Evolutionary conservation across 169 alveolate genomes (phyloP).

Genomic region (Eimeria praecox): DNA sequence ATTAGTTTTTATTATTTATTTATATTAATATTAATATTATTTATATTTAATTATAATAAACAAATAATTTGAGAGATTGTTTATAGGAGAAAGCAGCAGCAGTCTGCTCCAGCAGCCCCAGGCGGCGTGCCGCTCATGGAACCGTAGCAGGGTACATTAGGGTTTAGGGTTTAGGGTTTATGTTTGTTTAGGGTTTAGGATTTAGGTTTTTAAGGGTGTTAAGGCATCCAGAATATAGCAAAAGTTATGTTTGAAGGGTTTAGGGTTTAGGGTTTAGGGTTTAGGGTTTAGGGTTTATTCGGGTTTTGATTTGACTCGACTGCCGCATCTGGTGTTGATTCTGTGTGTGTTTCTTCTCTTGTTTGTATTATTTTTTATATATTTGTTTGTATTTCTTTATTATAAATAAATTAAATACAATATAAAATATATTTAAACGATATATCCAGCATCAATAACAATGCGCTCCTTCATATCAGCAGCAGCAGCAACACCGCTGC

Average conservation of each 20-base stretch:
- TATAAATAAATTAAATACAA: not conserved
- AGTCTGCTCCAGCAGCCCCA: slow-evolving; percentile 24
- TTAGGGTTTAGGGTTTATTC: slow-evolving; percentile 45
- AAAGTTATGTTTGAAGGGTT: not conserved
- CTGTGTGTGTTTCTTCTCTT: not conserved
- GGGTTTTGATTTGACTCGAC: not conserved
- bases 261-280: not conserved
- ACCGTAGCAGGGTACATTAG: not conserved
- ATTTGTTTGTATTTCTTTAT: not conserved
- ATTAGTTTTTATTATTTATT: too few species aligned
- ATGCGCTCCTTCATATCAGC: not conserved
- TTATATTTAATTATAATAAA: too few species aligned
- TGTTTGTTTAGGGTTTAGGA: slow-evolving; percentile 41
- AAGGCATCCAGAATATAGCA: not conserved
- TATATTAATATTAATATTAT: too few species aligned
- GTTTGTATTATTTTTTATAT: not conserved
- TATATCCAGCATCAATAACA: not conserved
- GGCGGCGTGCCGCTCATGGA: not conserved
- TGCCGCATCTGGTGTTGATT: not conserved
- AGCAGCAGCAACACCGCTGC: slow-evolving; percentile 38
- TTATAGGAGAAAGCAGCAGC: slow-evolving; percentile 14
- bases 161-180: slow-evolving; percentile 43
- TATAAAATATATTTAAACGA: not conserved
- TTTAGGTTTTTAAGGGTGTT: not conserved
- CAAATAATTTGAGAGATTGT: too few species aligned